These are phyloP conservation scores for Ogataea pilisensis DNA, from an alignment of 805 yeast species.

Conservation along the genomic window DNA sequence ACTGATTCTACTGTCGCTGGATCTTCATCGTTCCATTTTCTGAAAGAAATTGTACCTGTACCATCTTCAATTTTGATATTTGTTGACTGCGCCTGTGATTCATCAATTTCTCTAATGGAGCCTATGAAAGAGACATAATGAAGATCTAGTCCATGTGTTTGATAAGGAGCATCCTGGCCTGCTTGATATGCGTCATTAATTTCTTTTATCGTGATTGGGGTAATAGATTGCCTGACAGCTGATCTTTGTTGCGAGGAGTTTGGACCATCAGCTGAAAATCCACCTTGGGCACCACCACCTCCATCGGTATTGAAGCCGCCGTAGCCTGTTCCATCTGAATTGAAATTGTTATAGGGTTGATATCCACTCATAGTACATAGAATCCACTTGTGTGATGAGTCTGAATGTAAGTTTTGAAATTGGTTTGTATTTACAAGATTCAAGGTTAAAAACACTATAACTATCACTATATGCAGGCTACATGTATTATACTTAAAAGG, in stretches of 20 bases:
- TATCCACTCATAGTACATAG: conserved; percentile 27
- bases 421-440: too few species aligned
- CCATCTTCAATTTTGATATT: conserved; percentile 71
- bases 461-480: too few species aligned
- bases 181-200: conserved; percentile 57
- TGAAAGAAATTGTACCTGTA: conserved; percentile 61
- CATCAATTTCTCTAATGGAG: conserved; percentile 57
- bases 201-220: conserved; percentile 75
- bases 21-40: conserved; percentile 56
- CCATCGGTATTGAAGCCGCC: conserved; percentile 24
- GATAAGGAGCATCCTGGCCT: conserved; percentile 66
- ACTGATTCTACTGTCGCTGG: conserved; percentile 7
- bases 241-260: conserved; percentile 22
- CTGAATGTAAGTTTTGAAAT: too few species aligned
- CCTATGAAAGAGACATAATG: conserved; percentile 66
- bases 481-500: too few species aligned
- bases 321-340: conserved; percentile 35
- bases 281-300: conserved; percentile 26
- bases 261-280: conserved; percentile 26
- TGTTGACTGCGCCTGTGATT: conserved; percentile 53
- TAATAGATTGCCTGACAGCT: conserved; percentile 34
- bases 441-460: too few species aligned
- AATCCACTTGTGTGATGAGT: too few species aligned
- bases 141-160: conserved; percentile 54
- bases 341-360: conserved; percentile 35